These are phyloP conservation scores for Entomortierella beljakovae DNA, from an alignment of 192 early-diverging fungal genomes.

Conservation along the genomic window DNA sequence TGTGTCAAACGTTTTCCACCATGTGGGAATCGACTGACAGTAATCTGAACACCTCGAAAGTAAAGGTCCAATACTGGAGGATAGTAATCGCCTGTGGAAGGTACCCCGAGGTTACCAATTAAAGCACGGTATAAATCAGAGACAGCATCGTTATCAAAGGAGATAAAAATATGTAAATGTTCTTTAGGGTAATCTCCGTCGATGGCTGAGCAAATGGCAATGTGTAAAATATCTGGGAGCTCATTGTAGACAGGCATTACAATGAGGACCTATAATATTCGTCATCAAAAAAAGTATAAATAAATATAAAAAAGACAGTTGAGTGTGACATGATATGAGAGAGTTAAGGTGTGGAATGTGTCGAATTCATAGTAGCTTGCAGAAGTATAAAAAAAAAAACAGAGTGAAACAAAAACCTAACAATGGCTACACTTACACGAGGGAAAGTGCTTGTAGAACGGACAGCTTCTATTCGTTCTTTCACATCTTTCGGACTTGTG, in stretches of 20 bases:
- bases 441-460: slow-evolving; percentile 25
- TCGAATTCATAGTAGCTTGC: no score
- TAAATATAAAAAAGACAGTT: background rate
- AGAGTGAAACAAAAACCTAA: no score
- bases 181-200: slow-evolving; percentile 33
- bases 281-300: background rate
- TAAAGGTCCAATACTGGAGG: slow-evolving; percentile 25
- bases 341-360: no score
- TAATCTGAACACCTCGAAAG: slow-evolving; percentile 48
- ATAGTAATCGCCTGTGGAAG: slow-evolving; percentile 15
- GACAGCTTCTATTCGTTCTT: slow-evolving; percentile 15
- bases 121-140: slow-evolving; percentile 38
- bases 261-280: slow-evolving; percentile 7
- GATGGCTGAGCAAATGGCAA: slow-evolving; percentile 28
- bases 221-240: slow-evolving; percentile 15
- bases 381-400: no score
- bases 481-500: slow-evolving; percentile 20
- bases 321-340: no score
- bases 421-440: slow-evolving; percentile 7
- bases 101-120: slow-evolving; percentile 12
- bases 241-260: slow-evolving; percentile 42
- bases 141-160: slow-evolving; percentile 28
- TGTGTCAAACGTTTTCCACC: slow-evolving; percentile 66
- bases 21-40: slow-evolving; percentile 59
- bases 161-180: slow-evolving; percentile 29